Evolutionary conservation across 495 filamentous ascomycete genomes (phyloP).

Genomic region (Pseudevernia furfuracea): DNA sequence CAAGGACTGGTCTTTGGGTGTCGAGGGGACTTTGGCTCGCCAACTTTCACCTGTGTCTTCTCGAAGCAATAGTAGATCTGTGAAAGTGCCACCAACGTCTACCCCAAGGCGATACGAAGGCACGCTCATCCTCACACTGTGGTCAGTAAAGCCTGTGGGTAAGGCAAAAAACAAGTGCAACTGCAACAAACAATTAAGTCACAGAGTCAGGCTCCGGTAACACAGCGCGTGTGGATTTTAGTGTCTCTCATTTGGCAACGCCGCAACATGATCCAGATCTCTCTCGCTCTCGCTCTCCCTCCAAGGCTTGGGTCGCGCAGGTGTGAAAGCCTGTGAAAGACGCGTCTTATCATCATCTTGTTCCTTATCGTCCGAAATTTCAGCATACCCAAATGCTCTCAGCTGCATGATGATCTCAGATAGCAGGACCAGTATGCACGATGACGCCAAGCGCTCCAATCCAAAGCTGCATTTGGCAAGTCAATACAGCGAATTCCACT

Average conservation of each 20-base stretch:
- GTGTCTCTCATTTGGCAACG: neutral
- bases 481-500: neutral
- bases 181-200: neutral
- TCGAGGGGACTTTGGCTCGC: constrained; percentile 44
- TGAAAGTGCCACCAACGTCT: constrained; percentile 45
- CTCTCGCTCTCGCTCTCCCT: too few species aligned
- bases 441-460: neutral
- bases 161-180: neutral
- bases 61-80: constrained; percentile 41
- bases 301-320: too few species aligned
- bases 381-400: too few species aligned
- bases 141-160: too few species aligned
- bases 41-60: constrained; percentile 34
- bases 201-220: neutral
- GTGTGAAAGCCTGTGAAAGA: neutral
- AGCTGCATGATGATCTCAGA: neutral
- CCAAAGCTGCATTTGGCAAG: neutral
- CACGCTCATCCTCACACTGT: too few species aligned
- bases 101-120: constrained; percentile 31
- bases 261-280: neutral
- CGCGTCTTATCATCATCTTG: neutral
- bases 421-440: neutral
- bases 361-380: too few species aligned
- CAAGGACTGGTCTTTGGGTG: constrained; percentile 41
- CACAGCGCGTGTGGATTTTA: too few species aligned